Evolutionary conservation across 768 basidiomycete species (phyloP).

Genomic region (Phanerodontia chrysosporium): DNA sequence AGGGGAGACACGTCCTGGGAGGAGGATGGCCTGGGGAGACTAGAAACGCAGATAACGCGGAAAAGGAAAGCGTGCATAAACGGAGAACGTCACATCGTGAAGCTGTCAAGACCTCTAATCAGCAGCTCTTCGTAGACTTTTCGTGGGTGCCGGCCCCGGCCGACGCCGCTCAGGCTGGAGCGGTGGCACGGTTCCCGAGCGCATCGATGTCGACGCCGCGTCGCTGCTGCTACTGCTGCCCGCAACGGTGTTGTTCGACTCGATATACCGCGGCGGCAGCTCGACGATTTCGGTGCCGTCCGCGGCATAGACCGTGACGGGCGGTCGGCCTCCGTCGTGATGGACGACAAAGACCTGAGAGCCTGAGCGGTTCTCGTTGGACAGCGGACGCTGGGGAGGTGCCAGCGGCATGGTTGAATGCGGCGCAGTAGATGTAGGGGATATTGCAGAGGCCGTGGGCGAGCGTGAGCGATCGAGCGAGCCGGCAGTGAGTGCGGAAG

Average conservation of each 20-base stretch:
- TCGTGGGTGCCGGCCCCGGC: not conserved
- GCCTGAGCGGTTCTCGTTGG: slow-evolving; percentile 5
- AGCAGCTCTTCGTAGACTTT: slow-evolving; percentile 6
- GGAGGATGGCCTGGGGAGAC: too few species aligned
- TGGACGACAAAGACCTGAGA: slow-evolving; percentile 54
- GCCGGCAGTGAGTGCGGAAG: not conserved
- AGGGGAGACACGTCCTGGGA: too few species aligned
- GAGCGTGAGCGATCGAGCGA: too few species aligned
- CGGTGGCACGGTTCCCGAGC: not conserved
- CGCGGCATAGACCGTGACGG: slow-evolving; percentile 54
- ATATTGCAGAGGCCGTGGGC: too few species aligned
- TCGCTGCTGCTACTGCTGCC: not conserved
- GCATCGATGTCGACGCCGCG: not conserved
- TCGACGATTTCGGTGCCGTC: slow-evolving; percentile 56
- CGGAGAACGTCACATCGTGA: too few species aligned
- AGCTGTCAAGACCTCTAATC: not conserved
- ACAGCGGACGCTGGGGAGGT: slow-evolving; percentile 9
- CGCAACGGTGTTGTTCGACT: not conserved
- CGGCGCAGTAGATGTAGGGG: not conserved
- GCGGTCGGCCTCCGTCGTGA: slow-evolving; percentile 53
- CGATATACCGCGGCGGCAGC: slow-evolving; percentile 49
- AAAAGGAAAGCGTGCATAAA: not conserved
- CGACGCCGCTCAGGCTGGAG: slow-evolving; percentile 5
- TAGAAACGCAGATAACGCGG: not conserved
- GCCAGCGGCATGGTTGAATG: not conserved